Evolutionary conservation across 2,329 filamentous ascomycete genomes (phyloP), one percentile per base, ranked within the genome.

Genomic region (Epichloe elymi): DNA sequence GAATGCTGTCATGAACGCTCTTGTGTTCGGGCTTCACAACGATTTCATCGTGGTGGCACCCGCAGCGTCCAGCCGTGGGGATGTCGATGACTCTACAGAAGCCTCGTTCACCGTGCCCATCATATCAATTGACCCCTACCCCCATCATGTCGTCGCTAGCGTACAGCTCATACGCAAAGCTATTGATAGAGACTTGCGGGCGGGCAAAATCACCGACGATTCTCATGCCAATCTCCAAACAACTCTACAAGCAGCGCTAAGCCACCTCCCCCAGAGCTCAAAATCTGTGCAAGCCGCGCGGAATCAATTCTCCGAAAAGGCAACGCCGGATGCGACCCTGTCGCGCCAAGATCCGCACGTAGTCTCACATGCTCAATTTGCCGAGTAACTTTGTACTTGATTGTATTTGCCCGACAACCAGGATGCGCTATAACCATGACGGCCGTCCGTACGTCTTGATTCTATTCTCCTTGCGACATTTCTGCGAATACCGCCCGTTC

Each of bases 101-200:
- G 26, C 20, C 19, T 23, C 41, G 8, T 52, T 61, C 26, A 60
- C 58, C 1, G 56, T 63, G 10, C 61, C 63, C 2, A 58, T 65
- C 10, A 57, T 65, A 3, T 60, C 63, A 8, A 62, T 65, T 19
- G 63, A 65, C 40, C 62, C 63, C 5, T 65, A 65, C 26, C 61
- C 63, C 0, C 26, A 30, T 30, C 63, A 65, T 23, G 58, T 62
- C 20, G 61, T 65, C 2, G 62, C 61, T 12, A 57, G 58, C 3
- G 60, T 65, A 5, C 62, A 63, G 11, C 53, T 65, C 3, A 46
- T 63, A 23, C 58, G 58, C 2, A 64, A 65, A 39, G 59, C 62
- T 1, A 59, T 63, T 12, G 60, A 64, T 5, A 54, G 63, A 2
- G 62, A 65, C n/a, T 58, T 60, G 39, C 50, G 43, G 6, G 33